Percentiles rank a stretch among this genome's conserved stretches.
Conservation (phyloP, 441 rosid genomes). For the Biscutella laevigata region DNA sequence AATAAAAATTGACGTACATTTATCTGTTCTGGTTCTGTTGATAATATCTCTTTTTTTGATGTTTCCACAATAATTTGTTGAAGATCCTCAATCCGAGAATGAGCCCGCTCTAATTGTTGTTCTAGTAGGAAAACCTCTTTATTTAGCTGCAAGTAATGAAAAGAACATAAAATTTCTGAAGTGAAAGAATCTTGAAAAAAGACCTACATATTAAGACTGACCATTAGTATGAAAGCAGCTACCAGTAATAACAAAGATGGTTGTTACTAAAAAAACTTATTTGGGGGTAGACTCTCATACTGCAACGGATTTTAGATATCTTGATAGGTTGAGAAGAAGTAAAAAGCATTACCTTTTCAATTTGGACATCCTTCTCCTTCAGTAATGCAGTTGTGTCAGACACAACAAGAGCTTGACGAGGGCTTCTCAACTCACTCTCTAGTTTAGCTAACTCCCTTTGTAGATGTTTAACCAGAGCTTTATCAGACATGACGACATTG, state of each 20-base stretch:
- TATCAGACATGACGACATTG: conserved; percentile 66
- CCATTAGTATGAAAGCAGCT: conserved; percentile 7
- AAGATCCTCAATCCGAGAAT: conserved; percentile 56
- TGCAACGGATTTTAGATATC: neutral
- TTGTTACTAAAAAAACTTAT: neutral
- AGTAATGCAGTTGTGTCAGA: conserved; percentile 38
- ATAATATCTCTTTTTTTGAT: conserved; percentile 23
- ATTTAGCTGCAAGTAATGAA: conserved; percentile 49
- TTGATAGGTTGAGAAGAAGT: conserved; percentile 6
- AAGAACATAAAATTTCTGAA: neutral
- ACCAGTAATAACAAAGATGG: neutral
- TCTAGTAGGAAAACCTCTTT: conserved; percentile 50
- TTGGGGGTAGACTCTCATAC: neutral
- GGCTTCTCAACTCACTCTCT: conserved; percentile 50
- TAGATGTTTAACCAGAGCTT: conserved; percentile 62
- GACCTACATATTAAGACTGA: neutral
- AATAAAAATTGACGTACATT: conserved; percentile 1
- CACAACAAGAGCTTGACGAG: conserved; percentile 29
- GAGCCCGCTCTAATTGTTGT: conserved; percentile 47
- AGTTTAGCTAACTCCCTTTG: conserved; percentile 68
- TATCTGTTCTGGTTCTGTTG: conserved; percentile 20
- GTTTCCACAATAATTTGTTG: conserved; percentile 34
- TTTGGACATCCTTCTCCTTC: conserved; percentile 55
- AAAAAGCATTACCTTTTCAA: conserved; percentile 42
- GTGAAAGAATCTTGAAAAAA: neutral